Evolutionary conservation across 2,329 filamentous ascomycete species (phyloP), one percentile per base, ranked within the genome.

Genomic region (Macrophomina tecta): DNA sequence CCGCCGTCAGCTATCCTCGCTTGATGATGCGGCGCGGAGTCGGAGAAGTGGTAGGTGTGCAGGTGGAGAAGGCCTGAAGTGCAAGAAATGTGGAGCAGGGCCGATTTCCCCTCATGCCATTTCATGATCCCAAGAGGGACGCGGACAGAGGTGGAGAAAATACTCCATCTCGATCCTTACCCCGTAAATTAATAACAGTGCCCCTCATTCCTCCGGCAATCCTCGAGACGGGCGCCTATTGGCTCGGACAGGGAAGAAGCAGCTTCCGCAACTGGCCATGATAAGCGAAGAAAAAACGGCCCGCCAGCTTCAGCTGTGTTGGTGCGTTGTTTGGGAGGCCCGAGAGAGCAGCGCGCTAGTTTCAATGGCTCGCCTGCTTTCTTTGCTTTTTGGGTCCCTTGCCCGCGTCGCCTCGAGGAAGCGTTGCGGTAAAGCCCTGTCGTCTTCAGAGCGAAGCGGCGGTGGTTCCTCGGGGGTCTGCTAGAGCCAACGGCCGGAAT

Each of bases 1-100:
- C 46, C 6, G 51, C 11, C 30, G 51, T n/a, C 51, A 53, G 51
- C 51, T 14, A 8, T 6, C 30, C 28, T 53, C 30, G 51, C 51
- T 28, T 53, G 51, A 45, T 45, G 42, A 51, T 36, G 30, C 28
- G 51, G 30, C 51, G 51, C 51, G 51, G 48, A 51, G 48, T 51
- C 11, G 48, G 23, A 32, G 30, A 30, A 7, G 36, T 38, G 7
- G 11, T 12, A 1, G 36, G 36, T 38, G 11, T 38, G 5, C 5
- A 45, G 42, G 51, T 36, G 51, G 32, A 53, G 51, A 16, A 28
- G 18, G 51, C 9, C 11, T n/a, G 36, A 36, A 14, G 51, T n/a
- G 30, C 30, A 7, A n/a, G n/a, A 53, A 53, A 53, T 53, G 51
- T 53, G 51, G 51, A 53, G 51, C 51, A 34, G 34, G 12, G 42